Conservation (phyloP, 139 green algal genomes). For the Astrephomene gubernaculifera region DNA sequence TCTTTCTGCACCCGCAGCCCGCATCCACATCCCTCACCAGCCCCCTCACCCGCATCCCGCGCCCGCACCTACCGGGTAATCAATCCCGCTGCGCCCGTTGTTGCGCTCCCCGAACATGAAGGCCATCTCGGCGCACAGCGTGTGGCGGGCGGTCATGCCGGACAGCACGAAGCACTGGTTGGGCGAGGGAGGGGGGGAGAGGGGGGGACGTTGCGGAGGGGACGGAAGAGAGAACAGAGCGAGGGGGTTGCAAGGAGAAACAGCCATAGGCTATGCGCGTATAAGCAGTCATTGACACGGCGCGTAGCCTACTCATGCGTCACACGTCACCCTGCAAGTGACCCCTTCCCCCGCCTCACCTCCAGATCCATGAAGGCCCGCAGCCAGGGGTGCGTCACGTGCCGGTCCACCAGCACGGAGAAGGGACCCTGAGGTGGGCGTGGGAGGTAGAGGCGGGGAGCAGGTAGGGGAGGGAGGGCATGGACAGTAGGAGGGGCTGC, state of each 20-base stretch:
- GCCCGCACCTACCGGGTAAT: slow-evolving; percentile 67
- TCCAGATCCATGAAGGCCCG: slow-evolving; percentile 83
- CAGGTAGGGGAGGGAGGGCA: background rate
- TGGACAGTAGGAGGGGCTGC: background rate
- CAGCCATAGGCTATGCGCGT: no score
- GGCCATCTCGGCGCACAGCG: slow-evolving; percentile 74
- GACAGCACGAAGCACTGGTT: slow-evolving; percentile 38
- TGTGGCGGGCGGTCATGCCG: slow-evolving; percentile 73
- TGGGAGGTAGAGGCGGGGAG: background rate
- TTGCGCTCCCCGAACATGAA: slow-evolving; percentile 88
- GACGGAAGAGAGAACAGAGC: background rate
- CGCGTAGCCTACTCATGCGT: no score
- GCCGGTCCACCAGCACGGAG: slow-evolving; percentile 65
- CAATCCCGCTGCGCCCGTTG: slow-evolving; percentile 59
- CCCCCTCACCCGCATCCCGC: background rate
- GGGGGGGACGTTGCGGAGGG: no score
- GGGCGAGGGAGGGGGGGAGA: background rate
- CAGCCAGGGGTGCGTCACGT: slow-evolving; percentile 79
- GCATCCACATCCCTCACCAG: background rate
- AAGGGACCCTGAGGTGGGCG: slow-evolving; percentile 73
- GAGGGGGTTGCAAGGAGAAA: background rate
- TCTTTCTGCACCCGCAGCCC: background rate
- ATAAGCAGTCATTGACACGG: no score
- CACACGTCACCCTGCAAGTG: slow-evolving; percentile 75
- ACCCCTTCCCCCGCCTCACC: slow-evolving; percentile 41